Conservation (phyloP, 2,329 filamentous ascomycete genomes). For the Graphilbum sp. region DNA sequence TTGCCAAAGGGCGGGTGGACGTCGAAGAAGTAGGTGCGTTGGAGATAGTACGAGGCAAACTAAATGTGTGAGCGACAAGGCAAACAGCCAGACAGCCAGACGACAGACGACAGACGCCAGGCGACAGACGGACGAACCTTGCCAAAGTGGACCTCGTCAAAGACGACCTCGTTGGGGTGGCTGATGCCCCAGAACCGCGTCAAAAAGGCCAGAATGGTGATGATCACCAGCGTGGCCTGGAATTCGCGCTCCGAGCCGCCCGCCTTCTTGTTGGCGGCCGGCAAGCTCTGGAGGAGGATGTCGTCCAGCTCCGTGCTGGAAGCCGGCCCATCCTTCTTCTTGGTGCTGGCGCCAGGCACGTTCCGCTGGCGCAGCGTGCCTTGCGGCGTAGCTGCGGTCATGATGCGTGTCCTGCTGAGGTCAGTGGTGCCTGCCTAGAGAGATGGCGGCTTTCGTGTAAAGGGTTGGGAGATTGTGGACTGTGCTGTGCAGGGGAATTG, state of each 20-base stretch:
- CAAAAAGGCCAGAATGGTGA: constrained; percentile 72
- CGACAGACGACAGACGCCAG: neutral
- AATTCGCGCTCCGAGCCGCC: constrained; percentile 62
- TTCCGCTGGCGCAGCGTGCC: constrained; percentile 44
- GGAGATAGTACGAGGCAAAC: constrained; percentile 71
- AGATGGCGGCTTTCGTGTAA: too few species aligned
- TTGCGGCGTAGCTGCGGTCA: constrained; percentile 27
- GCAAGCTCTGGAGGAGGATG: constrained; percentile 26
- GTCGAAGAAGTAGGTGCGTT: constrained; percentile 98
- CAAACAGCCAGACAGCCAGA: neutral
- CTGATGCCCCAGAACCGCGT: constrained; percentile 94
- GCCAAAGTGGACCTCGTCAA: constrained; percentile 98
- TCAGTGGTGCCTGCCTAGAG: too few species aligned
- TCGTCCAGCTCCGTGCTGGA: constrained; percentile 33
- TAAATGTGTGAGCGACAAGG: constrained; percentile 15
- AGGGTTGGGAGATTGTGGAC: too few species aligned
- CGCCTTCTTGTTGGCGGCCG: constrained; percentile 17
- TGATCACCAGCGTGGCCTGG: constrained; percentile 57
- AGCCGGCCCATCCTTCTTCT: constrained; percentile 30
- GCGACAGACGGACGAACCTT: constrained; percentile 47
- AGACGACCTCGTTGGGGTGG: constrained; percentile 92
- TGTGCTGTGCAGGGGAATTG: too few species aligned
- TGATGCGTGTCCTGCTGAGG: neutral
- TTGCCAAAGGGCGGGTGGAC: constrained; percentile 97
- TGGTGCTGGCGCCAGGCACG: constrained; percentile 23